Evolutionary conservation across 192 early-diverging fungal genomes (phyloP), one percentile per base, ranked within the genome.

Genomic region (Chytriomyces confervae): DNA sequence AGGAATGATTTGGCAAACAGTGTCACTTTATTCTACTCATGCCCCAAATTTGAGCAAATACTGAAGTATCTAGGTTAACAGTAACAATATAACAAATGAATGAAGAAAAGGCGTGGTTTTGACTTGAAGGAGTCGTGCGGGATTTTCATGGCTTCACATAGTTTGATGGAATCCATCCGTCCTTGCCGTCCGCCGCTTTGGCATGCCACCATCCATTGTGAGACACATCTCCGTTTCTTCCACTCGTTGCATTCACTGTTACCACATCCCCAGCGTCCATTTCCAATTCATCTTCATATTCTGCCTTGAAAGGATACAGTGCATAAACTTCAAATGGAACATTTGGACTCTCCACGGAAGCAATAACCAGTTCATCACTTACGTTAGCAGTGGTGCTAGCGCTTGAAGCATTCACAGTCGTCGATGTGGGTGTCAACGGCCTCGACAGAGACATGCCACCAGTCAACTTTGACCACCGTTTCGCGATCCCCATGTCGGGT

Each of bases 231-330:
- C 51, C 51, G 51, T 57, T 57, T n/a, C 51, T 10, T n/a, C 51
- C 51, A 57, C n/a, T 57, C 51, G 51, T 57, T n/a, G 51, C 51
- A n/a, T 57, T n/a, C 51, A 57, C 51, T n/a, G n/a, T n/a, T n/a
- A 57, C 51, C n/a, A 57, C 51, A 57, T 57, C 51, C 51, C 51
- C 51, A 57, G 51, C 51, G 11, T 57, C 51, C 51, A 57, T 57
- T n/a, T 57, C 51, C 51, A 57, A n/a, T n/a, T 57, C 51, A n/a
- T 57, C 51, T n/a, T 57, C 51, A 57, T 57, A 57, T n/a, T 57
- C 51, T n/a, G 51, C 51, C 51, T 57, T 10, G 51, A 57, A 57
- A 16, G 51, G n/a, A 57, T 57, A 57, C 51, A 57, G 11, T 10
- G 51, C 51, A 57, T 57, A 57, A n/a, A 57, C 51, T n/a, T 57